Evolutionary conservation across 169 alveolate species (phyloP).

Genomic region (Blepharisma undulans): DNA sequence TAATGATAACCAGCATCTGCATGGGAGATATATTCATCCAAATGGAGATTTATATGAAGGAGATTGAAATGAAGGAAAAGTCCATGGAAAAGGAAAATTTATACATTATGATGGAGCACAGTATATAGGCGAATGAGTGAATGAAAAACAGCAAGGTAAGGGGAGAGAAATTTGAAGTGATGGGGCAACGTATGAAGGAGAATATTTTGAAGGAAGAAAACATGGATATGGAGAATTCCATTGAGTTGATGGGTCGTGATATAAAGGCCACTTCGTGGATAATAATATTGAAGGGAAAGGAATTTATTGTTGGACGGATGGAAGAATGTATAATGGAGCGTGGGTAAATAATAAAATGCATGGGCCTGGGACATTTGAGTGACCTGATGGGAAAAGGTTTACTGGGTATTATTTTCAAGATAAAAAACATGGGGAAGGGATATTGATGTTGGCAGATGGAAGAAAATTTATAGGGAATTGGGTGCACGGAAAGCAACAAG

Average conservation of each 20-base stretch:
- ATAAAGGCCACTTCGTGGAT: slow-evolving; percentile 18
- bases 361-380: slow-evolving; percentile 86
- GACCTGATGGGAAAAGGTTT: slow-evolving; percentile 87
- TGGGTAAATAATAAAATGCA: slow-evolving; percentile 85
- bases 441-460: background rate
- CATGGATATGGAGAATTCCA: slow-evolving; percentile 36
- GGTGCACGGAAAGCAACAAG: slow-evolving; percentile 7
- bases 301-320: slow-evolving; percentile 22
- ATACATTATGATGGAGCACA: slow-evolving; percentile 11
- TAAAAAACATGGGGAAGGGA: slow-evolving; percentile 29
- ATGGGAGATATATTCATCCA: slow-evolving; percentile 85
- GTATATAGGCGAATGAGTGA: slow-evolving; percentile 13
- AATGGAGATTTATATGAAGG: slow-evolving; percentile 69
- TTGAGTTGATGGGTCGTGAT: slow-evolving; percentile 37
- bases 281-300: slow-evolving; percentile 38
- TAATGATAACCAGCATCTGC: slow-evolving; percentile 84
- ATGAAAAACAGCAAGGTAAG: slow-evolving; percentile 34
- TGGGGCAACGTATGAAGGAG: slow-evolving; percentile 26
- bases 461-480: background rate
- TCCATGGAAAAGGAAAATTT: slow-evolving; percentile 21
- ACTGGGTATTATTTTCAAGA: slow-evolving; percentile 24
- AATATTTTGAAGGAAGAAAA: slow-evolving; percentile 7
- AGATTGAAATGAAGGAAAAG: slow-evolving; percentile 9
- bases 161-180: background rate
- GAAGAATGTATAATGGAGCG: slow-evolving; percentile 78